These are phyloP conservation scores for Aspergillus alliaceus DNA, from an alignment of 2,329 filamentous ascomycete species.

Conservation along the genomic window DNA sequence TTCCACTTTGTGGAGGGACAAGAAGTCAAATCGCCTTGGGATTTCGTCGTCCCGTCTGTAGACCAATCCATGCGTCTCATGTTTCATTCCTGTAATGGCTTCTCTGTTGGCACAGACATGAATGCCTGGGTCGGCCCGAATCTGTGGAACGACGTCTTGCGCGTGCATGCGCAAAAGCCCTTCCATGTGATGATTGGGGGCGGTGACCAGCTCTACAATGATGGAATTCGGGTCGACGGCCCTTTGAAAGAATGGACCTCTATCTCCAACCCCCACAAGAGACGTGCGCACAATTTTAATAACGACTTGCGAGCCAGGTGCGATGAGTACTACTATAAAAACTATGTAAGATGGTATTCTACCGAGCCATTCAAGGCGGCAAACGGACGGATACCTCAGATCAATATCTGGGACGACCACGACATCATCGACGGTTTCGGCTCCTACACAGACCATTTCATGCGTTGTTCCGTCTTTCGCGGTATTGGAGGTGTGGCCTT, in stretches of 20 bases:
- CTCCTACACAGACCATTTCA: constrained; percentile 66
- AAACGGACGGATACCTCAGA: constrained; percentile 62
- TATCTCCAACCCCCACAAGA: constrained; percentile 61
- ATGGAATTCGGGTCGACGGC: constrained; percentile 78
- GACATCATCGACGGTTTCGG: constrained; percentile 69
- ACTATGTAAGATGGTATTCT: constrained; percentile 68
- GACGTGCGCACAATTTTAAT: constrained; percentile 62
- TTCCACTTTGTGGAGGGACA: constrained; percentile 61
- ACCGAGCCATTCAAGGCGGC: constrained; percentile 62
- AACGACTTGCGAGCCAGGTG: constrained; percentile 62
- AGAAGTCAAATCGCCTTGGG: constrained; percentile 53
- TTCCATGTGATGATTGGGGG: constrained; percentile 79
- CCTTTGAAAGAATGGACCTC: constrained; percentile 69
- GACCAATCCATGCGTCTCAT: constrained; percentile 68
- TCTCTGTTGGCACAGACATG: constrained; percentile 65
- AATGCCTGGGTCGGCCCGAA: constrained; percentile 62
- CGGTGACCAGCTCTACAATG: constrained; percentile 80
- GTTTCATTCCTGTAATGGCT: constrained; percentile 70
- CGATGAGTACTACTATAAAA: constrained; percentile 63
- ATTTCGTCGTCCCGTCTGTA: constrained; percentile 59
- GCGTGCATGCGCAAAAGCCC: constrained; percentile 58
- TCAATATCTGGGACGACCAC: constrained; percentile 67
- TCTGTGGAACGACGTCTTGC: constrained; percentile 65
- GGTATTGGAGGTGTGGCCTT: constrained; percentile 61
- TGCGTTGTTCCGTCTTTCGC: constrained; percentile 64